Percentiles rank a stretch among this genome's conserved stretches.
Evolutionary conservation across 352 stramenopile species (phyloP).

Genomic region (Pythium rhizo-oryzae): DNA sequence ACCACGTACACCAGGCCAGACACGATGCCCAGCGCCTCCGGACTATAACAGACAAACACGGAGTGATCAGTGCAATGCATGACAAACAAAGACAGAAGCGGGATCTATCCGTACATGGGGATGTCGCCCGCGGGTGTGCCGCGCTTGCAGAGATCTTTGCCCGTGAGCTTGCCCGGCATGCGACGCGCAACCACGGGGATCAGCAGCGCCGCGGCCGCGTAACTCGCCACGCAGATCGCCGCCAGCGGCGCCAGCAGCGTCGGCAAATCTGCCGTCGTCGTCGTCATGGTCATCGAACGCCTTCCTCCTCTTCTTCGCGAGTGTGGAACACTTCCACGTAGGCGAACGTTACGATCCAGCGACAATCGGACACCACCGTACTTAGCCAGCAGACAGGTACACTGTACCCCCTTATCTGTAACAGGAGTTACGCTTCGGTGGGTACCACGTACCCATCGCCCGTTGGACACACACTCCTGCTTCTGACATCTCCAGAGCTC

Average conservation of each 20-base stretch:
- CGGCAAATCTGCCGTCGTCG: constrained; percentile 34
- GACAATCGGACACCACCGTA: no score
- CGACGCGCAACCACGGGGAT: constrained; percentile 60
- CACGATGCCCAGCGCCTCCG: constrained; percentile 88
- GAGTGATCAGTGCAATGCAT: neutral
- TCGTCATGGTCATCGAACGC: neutral
- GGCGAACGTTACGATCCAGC: constrained; percentile 18
- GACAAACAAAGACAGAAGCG: neutral
- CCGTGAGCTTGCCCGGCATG: constrained; percentile 85
- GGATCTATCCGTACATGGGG: constrained; percentile 60
- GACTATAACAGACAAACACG: constrained; percentile 36
- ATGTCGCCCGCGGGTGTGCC: constrained; percentile 86
- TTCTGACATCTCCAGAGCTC: no score
- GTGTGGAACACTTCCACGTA: constrained; percentile 27
- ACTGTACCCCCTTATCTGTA: no score
- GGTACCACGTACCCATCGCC: no score
- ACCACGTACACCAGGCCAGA: constrained; percentile 86
- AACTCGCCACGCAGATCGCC: constrained; percentile 60
- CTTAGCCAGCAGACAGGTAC: no score
- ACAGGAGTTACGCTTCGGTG: no score
- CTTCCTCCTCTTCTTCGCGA: neutral
- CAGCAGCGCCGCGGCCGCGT: constrained; percentile 57
- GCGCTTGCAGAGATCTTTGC: constrained; percentile 94
- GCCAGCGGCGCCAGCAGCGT: constrained; percentile 51
- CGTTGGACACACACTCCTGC: no score